Conservation (phyloP, 805 yeast genomes). For the Sporopachydermia lactativora region DNA sequence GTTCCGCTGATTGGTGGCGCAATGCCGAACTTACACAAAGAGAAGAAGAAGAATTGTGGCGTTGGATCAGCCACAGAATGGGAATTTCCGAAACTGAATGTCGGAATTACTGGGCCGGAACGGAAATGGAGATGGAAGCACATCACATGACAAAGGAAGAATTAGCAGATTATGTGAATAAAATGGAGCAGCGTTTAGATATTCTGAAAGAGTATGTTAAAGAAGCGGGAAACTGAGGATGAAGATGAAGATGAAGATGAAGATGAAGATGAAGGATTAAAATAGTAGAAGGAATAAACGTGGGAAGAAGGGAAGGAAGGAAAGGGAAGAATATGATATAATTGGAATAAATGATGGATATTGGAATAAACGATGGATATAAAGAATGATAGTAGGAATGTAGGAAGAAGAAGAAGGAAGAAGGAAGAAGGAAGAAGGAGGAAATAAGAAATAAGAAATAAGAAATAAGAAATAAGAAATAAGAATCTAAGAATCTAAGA, state of each 20-base stretch:
- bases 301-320: too few species aligned
- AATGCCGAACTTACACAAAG: too few species aligned
- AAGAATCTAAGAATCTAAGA: too few species aligned
- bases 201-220: neutral
- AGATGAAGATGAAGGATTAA: neutral
- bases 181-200: constrained; percentile 1
- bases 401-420: neutral
- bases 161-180: neutral
- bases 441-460: too few species aligned
- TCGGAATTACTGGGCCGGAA: too few species aligned
- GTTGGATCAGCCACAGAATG: neutral
- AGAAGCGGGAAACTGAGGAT: neutral
- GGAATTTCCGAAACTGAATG: too few species aligned
- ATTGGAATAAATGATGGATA: neutral
- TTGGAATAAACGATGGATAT: neutral
- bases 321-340: neutral
- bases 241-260: neutral
- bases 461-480: too few species aligned
- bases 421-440: neutral
- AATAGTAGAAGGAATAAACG: too few species aligned
- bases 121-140: constrained; percentile 2
- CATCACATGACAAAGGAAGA: neutral
- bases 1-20: too few species aligned
- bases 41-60: neutral
- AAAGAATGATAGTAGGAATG: neutral